phyloP scores from a whole-genome alignment of 1,139 yeast species.

The Pichia norvegensis region DNA sequence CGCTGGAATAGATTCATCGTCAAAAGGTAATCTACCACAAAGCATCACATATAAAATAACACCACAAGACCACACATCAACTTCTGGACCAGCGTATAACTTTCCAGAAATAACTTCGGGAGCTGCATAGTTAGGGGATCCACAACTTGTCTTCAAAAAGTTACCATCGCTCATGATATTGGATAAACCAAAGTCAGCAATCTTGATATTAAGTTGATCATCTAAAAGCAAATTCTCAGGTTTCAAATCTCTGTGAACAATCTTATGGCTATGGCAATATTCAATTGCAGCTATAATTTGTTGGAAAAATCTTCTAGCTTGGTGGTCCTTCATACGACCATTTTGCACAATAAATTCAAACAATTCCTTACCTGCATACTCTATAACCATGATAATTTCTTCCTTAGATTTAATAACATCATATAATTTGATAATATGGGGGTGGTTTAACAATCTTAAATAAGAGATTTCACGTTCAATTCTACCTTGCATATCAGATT shows the following conservation, averaged over 20 bases:
- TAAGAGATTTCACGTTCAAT: conserved; percentile 93
- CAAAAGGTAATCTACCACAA: conserved; percentile 95
- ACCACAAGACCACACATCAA: conserved; percentile 98
- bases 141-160: conserved; percentile 90
- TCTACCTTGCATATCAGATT: conserved; percentile 96
- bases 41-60: conserved; percentile 94
- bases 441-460: conserved; percentile 82
- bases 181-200: conserved; percentile 93
- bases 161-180: conserved; percentile 98
- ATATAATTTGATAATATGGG: conserved; percentile 91
- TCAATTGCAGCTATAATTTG: conserved; percentile 97
- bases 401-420: conserved; percentile 95
- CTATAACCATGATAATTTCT: conserved; percentile 96
- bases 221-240: conserved; percentile 90
- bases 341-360: conserved; percentile 94
- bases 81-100: conserved; percentile 96
- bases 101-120: conserved; percentile 97
- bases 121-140: conserved; percentile 97
- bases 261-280: conserved; percentile 95
- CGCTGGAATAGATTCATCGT: conserved; percentile 95
- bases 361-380: conserved; percentile 91
- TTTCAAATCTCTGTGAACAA: conserved; percentile 92
- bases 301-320: conserved; percentile 91
- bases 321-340: conserved; percentile 91
- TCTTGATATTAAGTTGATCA: conserved; percentile 86